These are phyloP conservation scores for Phytophthora europaea DNA, from an alignment of 352 stramenopile genomes.

Conservation along the genomic window DNA sequence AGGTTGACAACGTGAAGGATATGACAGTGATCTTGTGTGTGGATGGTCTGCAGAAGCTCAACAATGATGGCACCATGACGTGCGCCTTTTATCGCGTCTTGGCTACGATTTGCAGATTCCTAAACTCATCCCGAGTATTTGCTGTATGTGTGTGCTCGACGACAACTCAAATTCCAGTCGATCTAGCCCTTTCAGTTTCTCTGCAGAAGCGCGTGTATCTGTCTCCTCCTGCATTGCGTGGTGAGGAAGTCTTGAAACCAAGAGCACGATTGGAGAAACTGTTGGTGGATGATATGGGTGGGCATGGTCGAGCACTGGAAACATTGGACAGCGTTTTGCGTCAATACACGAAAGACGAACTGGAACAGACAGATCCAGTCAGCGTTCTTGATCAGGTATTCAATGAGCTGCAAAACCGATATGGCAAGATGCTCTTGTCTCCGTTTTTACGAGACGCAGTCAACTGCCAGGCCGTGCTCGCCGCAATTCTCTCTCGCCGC, in stretches of 20 bases:
- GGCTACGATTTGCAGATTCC: slow-evolving; percentile 1
- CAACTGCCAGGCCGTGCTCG: slow-evolving; percentile 5
- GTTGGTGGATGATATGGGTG: slow-evolving; percentile 24
- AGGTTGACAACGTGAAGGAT: slow-evolving; percentile 31
- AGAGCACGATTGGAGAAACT: slow-evolving; percentile 4
- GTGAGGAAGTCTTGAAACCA: neutral
- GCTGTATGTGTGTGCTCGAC: slow-evolving; percentile 18
- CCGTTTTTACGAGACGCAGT: neutral
- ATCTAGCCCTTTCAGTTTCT: neutral
- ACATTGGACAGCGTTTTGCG: neutral
- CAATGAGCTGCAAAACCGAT: neutral
- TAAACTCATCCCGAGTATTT: slow-evolving; percentile 16
- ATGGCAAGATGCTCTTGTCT: neutral
- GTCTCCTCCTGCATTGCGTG: slow-evolving; percentile 7
- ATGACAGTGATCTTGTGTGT: slow-evolving; percentile 46
- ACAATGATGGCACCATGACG: slow-evolving; percentile 13
- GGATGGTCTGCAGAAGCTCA: slow-evolving; percentile 35
- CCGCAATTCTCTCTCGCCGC: slow-evolving; percentile 4
- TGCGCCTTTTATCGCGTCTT: slow-evolving; percentile 15
- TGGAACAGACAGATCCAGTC: neutral
- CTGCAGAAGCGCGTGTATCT: neutral
- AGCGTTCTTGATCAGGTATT: slow-evolving; percentile 2
- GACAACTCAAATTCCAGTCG: neutral
- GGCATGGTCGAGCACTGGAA: slow-evolving; percentile 15
- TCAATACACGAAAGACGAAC: neutral